phyloP scores from a whole-genome alignment of 768 basidiomycete genomes.

The Dacryopinax spathularia region DNA sequence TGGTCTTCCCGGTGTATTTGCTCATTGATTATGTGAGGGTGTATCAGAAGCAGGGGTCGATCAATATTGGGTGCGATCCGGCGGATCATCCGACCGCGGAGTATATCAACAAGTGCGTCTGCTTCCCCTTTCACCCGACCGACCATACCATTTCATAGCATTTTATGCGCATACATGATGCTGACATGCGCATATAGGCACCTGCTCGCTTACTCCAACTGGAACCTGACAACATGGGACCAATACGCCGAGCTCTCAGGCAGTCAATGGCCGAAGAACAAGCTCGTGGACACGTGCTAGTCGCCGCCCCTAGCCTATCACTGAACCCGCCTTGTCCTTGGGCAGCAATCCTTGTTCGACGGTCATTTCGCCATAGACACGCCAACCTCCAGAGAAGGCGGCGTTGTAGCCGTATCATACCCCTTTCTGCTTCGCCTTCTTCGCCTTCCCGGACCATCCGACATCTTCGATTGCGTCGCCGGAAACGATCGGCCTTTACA shows the following conservation, averaged over 20 bases:
- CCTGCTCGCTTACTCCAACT: slow-evolving; percentile 64
- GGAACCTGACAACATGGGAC: slow-evolving; percentile 38
- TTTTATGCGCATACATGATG: too few species aligned
- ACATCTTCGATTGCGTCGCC: too few species aligned
- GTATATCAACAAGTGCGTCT: slow-evolving; percentile 61
- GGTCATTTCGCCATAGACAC: slow-evolving; percentile 2
- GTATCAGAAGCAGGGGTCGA: slow-evolving; percentile 56
- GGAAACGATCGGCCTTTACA: too few species aligned
- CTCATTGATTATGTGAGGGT: slow-evolving; percentile 78
- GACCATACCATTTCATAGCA: too few species aligned
- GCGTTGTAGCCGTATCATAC: slow-evolving; percentile 4
- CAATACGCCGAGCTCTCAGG: slow-evolving; percentile 43
- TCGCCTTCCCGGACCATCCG: too few species aligned
- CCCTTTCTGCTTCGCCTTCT: neutral
- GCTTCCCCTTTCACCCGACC: neutral
- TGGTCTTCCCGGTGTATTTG: slow-evolving; percentile 69
- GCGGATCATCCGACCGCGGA: slow-evolving; percentile 57
- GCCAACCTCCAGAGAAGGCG: neutral
- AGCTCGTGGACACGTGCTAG: slow-evolving; percentile 31
- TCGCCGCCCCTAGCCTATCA: slow-evolving; percentile 22
- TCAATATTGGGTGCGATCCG: slow-evolving; percentile 80
- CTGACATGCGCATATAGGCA: slow-evolving; percentile 28
- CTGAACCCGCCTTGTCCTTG: neutral
- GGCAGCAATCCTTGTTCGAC: neutral
- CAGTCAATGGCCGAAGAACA: slow-evolving; percentile 46